Evolutionary conservation across 306 rosid genomes (phyloP).

Genomic region (Pueraria montana): DNA sequence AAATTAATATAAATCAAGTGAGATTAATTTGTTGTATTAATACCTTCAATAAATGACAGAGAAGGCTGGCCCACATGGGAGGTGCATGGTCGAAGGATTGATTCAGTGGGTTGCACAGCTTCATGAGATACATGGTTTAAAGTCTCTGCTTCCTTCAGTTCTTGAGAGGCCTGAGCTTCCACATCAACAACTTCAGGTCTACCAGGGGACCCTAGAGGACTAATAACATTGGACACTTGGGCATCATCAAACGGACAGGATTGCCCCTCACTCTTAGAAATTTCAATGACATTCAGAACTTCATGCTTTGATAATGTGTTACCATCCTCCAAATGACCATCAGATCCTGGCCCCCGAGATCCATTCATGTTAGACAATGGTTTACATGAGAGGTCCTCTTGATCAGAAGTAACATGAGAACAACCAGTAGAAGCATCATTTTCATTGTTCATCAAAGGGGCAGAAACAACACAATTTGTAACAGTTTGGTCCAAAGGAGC

Average conservation of each 20-base stretch:
- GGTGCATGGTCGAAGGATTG: slow-evolving; percentile 72
- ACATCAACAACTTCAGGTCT: slow-evolving; percentile 69
- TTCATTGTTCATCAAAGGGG: slow-evolving; percentile 54
- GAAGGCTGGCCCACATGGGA: slow-evolving; percentile 55
- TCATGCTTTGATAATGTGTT: slow-evolving; percentile 61
- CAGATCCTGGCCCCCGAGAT: slow-evolving; percentile 48
- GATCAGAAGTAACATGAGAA: slow-evolving; percentile 73
- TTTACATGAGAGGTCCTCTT: slow-evolving; percentile 66
- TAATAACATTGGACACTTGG: slow-evolving; percentile 45
- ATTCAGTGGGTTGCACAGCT: slow-evolving; percentile 51
- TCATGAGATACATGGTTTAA: slow-evolving; percentile 53
- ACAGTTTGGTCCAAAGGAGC: slow-evolving; percentile 56
- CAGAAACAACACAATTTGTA: slow-evolving; percentile 56
- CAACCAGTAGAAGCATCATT: slow-evolving; percentile 63
- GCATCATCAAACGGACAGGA: slow-evolving; percentile 53
- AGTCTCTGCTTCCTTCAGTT: slow-evolving; percentile 54
- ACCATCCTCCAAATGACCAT: slow-evolving; percentile 61
- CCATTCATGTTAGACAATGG: slow-evolving; percentile 54
- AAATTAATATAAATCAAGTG: slow-evolving; percentile 24
- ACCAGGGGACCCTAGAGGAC: slow-evolving; percentile 62
- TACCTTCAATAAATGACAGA: slow-evolving; percentile 65
- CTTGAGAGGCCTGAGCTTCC: slow-evolving; percentile 63
- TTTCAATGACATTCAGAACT: slow-evolving; percentile 51
- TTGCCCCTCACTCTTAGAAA: slow-evolving; percentile 55
- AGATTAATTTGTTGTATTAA: slow-evolving; percentile 25